Conservation (phyloP, 495 filamentous ascomycete species). For the Sphaerosporella brunnea region DNA sequence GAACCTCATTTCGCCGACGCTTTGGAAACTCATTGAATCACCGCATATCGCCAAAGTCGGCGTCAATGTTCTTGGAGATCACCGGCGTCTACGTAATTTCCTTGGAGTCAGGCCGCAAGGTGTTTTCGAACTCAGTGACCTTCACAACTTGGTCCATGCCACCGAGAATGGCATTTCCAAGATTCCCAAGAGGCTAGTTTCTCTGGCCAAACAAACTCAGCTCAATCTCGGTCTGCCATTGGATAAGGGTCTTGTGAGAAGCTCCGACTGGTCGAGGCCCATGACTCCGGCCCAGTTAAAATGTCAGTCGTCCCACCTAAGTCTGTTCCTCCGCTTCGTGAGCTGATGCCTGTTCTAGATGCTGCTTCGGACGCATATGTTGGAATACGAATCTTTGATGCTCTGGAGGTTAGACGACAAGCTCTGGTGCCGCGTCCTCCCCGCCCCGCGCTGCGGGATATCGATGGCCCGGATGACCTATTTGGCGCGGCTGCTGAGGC, state of each 20-base stretch:
- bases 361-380: conserved; percentile 74
- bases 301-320: conserved; percentile 36
- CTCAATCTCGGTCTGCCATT: conserved; percentile 60
- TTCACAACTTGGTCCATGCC: conserved; percentile 57
- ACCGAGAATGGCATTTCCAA: conserved; percentile 27
- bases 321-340: neutral
- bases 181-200: conserved; percentile 36
- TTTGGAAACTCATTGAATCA: conserved; percentile 55
- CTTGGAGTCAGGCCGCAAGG: conserved; percentile 45
- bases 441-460: neutral
- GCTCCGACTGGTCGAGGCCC: conserved; percentile 49
- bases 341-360: conserved; percentile 33
- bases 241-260: conserved; percentile 52
- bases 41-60: conserved; percentile 56
- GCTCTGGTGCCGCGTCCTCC: neutral
- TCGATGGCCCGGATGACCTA: too few species aligned
- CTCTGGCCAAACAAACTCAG: conserved; percentile 48
- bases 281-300: conserved; percentile 48
- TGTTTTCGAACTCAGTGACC: conserved; percentile 61
- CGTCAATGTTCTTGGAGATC: conserved; percentile 43
- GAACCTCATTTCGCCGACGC: conserved; percentile 46
- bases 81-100: conserved; percentile 47
- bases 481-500: too few species aligned
- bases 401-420: conserved; percentile 26
- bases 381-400: conserved; percentile 50